phyloP scores from a whole-genome alignment of 768 basidiomycete species.

The Ramaria sp. region DNA sequence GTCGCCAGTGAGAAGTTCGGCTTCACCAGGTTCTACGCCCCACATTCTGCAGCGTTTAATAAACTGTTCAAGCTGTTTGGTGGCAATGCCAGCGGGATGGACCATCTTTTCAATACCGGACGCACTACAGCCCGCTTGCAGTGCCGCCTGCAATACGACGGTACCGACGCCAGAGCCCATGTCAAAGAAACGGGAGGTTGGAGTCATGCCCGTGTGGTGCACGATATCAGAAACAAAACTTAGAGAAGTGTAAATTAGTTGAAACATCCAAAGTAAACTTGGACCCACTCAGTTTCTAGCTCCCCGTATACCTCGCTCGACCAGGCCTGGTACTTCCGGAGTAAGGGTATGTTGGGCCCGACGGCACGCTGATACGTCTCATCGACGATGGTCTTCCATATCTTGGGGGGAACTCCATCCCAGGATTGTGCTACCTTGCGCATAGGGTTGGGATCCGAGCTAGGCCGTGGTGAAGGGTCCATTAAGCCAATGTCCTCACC shows the following conservation, averaged over 20 bases:
- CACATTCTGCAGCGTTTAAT: conserved; percentile 79
- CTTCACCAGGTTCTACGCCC: conserved; percentile 68
- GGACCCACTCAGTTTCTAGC: conserved; percentile 55
- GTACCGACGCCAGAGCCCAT: conserved; percentile 84
- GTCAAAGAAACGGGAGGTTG: conserved; percentile 67
- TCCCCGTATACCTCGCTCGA: conserved; percentile 86
- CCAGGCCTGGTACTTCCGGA: conserved; percentile 76
- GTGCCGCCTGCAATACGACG: conserved; percentile 68
- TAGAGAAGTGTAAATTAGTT: conserved; percentile 12
- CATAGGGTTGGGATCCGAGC: conserved; percentile 9
- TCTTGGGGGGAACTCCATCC: conserved; percentile 47
- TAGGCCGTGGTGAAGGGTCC: background rate
- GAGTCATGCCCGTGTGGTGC: conserved; percentile 40
- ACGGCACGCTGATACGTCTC: conserved; percentile 92
- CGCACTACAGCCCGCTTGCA: conserved; percentile 69
- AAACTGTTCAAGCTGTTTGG: conserved; percentile 65
- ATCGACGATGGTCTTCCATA: conserved; percentile 69
- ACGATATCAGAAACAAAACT: conserved; percentile 52
- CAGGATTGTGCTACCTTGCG: conserved; percentile 32
- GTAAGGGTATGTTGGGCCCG: conserved; percentile 74
- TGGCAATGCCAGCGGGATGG: conserved; percentile 72
- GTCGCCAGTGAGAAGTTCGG: conserved; percentile 76
- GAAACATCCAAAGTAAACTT: conserved; percentile 9
- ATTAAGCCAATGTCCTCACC: background rate
- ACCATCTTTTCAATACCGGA: conserved; percentile 76